Percentiles rank a stretch among this genome's conserved stretches.
These are phyloP conservation scores for Aurantiochytrium sp. DNA, from an alignment of 108 stramenopile genomes.

Conservation along the genomic window DNA sequence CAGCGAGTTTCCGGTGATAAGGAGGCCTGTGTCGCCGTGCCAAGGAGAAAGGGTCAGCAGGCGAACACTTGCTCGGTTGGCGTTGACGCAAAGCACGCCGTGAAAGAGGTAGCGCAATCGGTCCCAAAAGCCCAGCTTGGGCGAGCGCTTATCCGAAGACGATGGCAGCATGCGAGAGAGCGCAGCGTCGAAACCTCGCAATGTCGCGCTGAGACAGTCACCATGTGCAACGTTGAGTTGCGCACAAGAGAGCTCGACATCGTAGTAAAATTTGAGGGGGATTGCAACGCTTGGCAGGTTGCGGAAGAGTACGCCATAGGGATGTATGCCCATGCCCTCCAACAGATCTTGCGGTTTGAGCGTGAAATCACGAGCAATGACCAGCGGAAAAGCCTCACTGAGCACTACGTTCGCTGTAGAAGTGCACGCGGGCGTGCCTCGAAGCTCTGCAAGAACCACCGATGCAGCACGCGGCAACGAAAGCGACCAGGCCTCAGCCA, in stretches of 20 bases:
- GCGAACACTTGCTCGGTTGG: not conserved
- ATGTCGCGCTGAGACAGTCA: not conserved
- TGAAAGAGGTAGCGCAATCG: not conserved
- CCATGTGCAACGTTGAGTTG: constrained; percentile 6
- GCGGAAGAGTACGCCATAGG: not conserved
- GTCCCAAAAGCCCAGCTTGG: constrained; percentile 3
- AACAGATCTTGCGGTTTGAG: not conserved
- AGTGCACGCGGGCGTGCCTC: not conserved
- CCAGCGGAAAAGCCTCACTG: not conserved
- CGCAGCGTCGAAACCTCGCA: not conserved
- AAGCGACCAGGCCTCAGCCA: constrained; percentile 2
- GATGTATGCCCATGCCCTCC: not conserved
- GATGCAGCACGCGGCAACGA: not conserved
- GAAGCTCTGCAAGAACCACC: not conserved
- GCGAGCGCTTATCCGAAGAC: constrained; percentile 12
- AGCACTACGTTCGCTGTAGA: not conserved
- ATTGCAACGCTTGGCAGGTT: not conserved
- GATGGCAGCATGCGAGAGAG: not conserved
- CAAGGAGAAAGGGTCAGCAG: not conserved
- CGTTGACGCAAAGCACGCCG: not conserved
- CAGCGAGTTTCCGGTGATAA: not conserved
- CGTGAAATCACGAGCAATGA: not conserved
- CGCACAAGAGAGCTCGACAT: not conserved
- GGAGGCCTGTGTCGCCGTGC: constrained; percentile 5
- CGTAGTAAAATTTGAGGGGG: not conserved